Conservation (phyloP, 2,329 filamentous ascomycete genomes). For the Aspergillus quadricinctus region DNA sequence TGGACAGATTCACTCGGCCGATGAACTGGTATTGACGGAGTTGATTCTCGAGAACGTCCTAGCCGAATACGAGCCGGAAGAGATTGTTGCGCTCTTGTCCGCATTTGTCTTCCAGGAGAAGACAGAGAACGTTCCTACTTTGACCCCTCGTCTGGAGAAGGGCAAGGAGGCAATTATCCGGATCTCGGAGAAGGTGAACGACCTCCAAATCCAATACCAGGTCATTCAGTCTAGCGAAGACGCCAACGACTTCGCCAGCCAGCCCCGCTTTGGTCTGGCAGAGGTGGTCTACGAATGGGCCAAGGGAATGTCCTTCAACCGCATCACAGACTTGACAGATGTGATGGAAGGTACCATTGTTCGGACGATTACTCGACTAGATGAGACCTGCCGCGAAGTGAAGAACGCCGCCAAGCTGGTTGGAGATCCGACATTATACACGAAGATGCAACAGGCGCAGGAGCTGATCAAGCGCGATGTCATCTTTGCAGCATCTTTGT, state of each 20-base stretch:
- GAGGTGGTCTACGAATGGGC: constrained; percentile 99
- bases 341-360: constrained; percentile 98
- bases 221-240: constrained; percentile 88
- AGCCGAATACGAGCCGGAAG: constrained; percentile 89
- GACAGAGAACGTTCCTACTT: constrained; percentile 72
- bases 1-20: constrained; percentile 76
- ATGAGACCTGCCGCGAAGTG: constrained; percentile 95
- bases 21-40: constrained; percentile 93
- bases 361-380: constrained; percentile 83
- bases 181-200: constrained; percentile 89
- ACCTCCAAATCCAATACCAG: constrained; percentile 82
- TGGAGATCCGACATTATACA: constrained; percentile 85
- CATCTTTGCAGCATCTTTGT: constrained; percentile 80
- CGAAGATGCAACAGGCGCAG: constrained; percentile 96
- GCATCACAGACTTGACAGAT: constrained; percentile 92
- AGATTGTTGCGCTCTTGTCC: constrained; percentile 90
- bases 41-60: constrained; percentile 95
- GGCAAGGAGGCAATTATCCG: constrained; percentile 82
- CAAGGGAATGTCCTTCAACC: constrained; percentile 94
- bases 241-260: constrained; percentile 83
- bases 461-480: constrained; percentile 97
- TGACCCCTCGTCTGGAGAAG: constrained; percentile 76
- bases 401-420: constrained; percentile 96
- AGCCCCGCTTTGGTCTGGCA: constrained; percentile 85
- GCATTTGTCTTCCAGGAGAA: constrained; percentile 98